phyloP scores from a whole-genome alignment of 768 basidiomycete genomes.

The Amanita muscaria region DNA sequence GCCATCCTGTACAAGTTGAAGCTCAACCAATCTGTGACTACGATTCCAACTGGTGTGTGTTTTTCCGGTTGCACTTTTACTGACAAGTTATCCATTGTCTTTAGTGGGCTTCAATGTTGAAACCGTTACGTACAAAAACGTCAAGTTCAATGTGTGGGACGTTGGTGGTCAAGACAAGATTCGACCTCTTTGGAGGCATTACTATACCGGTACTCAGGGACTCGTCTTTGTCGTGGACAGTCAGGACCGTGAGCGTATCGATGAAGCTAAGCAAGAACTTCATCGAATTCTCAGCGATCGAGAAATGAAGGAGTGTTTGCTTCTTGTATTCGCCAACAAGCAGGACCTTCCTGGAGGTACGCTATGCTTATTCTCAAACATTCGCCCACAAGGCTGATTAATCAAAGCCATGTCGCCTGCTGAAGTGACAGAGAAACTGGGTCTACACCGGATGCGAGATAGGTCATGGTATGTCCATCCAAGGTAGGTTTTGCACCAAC shows the following conservation, averaged over 20 bases:
- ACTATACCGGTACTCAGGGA: conserved; percentile 98
- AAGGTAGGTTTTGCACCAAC: conserved; percentile 46
- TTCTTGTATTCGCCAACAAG: conserved; percentile 99
- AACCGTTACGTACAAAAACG: conserved; percentile 98
- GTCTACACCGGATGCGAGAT: conserved; percentile 92
- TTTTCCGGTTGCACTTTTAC: neutral
- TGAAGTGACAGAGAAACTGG: conserved; percentile 95
- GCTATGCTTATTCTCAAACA: conserved; percentile 17
- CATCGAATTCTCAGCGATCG: conserved; percentile 94
- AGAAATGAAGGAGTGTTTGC: conserved; percentile 95
- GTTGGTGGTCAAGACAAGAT: conserved; percentile 99
- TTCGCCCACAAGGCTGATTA: too few species aligned
- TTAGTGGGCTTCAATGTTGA: conserved; percentile 98
- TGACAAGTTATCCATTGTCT: conserved; percentile 4
- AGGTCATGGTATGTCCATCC: conserved; percentile 99
- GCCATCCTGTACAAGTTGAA: conserved; percentile 99
- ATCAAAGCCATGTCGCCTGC: conserved; percentile 97
- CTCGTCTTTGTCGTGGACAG: conserved; percentile 98
- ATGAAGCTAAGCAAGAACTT: conserved; percentile 93
- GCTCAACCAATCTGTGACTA: conserved; percentile 96
- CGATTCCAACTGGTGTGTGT: conserved; percentile 84
- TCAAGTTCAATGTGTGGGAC: conserved; percentile 93
- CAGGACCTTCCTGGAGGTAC: conserved; percentile 95
- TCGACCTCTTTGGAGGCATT: conserved; percentile 95
- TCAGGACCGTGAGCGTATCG: conserved; percentile 89